These are phyloP conservation scores for Groenewaldozyma auringiensis DNA, from an alignment of 1,139 yeast genomes.

Conservation along the genomic window DNA sequence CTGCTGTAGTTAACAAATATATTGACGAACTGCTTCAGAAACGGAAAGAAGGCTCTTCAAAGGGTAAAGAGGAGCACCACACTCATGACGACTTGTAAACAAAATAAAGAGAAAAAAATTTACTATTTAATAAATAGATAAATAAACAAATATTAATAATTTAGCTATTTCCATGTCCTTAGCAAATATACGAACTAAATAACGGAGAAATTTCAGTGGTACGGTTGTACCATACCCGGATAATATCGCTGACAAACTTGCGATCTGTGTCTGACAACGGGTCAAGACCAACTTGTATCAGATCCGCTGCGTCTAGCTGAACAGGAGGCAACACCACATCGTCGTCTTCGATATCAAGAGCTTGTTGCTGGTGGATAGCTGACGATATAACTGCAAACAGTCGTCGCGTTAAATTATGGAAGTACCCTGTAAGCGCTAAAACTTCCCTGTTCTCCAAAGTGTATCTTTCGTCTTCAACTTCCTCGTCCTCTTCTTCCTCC, in stretches of 20 bases:
- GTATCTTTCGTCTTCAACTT: not conserved
- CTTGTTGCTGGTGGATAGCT: slow-evolving; percentile 16
- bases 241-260: slow-evolving; percentile 47
- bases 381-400: slow-evolving; percentile 19
- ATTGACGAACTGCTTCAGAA: not conserved
- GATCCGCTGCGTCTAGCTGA: slow-evolving; percentile 34
- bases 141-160: not conserved
- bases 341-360: slow-evolving; percentile 8
- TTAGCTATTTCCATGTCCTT: slow-evolving; percentile 16
- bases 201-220: slow-evolving; percentile 29
- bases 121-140: slow-evolving; percentile 3
- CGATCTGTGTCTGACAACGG: slow-evolving; percentile 56
- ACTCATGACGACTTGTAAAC: slow-evolving; percentile 14
- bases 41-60: not conserved
- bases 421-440: slow-evolving; percentile 19
- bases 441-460: not conserved
- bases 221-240: slow-evolving; percentile 49
- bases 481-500: slow-evolving; percentile 1
- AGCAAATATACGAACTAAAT: slow-evolving; percentile 30
- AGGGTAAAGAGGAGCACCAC: slow-evolving; percentile 3
- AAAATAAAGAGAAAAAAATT: not conserved
- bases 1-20: slow-evolving; percentile 1
- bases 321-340: slow-evolving; percentile 41
- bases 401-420: slow-evolving; percentile 25
- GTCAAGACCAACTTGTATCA: slow-evolving; percentile 67